Base-by-base conservation (phyloP, 805 yeast genomes). In the Cyberlindnera sargentensis region DNA sequence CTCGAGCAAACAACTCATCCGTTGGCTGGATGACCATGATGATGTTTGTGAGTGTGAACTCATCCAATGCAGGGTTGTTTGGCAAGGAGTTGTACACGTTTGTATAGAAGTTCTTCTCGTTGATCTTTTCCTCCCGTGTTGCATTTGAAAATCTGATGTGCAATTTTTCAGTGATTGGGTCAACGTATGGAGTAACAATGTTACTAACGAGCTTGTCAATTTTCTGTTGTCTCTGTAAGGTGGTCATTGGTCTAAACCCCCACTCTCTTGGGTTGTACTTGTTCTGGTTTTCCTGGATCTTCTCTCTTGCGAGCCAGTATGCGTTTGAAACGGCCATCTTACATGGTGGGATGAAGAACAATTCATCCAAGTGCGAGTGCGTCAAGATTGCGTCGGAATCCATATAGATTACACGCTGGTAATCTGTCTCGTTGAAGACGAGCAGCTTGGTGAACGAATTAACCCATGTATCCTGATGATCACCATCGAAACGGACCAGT, bases 1-100 rank as follows among this genome's bases (percentile, higher is more conserved):
- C 50, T 31, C 43, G 48, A 3, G 52, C 42, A 43, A 50, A 66
- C 11, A 55, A 33, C n/a, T 47, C 45, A 5, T 37, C 40, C 1
- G 62, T 64, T 4, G 87, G 87, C 34, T 65, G 68, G n/a, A 80
- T 62, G 6, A 81, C 82, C 81, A 82, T 80, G 5, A 82, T 56
- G 47, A 75, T 76, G 36, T 72, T 68, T 1, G 70, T 64, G 36
- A 65, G 53, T 11, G 52, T 48, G 25, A 60, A 54, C 39, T 61
- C 57, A 38, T 67, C 62, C 9, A 58, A 42, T 4, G 60, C 46
- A 8, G 44, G 48, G 32, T 60, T 58, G 34, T 49, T 59, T 4
- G 77, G 78, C 42, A 73, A 52, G 15, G 57, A 57, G 42, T 65
- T 63, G 51, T 71, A 72, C 1, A 72, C 37, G 47, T 57, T 54